Evolutionary conservation across 1,284 basidiomycete species (phyloP).

Genomic region (Ceratobasidium sp.): DNA sequence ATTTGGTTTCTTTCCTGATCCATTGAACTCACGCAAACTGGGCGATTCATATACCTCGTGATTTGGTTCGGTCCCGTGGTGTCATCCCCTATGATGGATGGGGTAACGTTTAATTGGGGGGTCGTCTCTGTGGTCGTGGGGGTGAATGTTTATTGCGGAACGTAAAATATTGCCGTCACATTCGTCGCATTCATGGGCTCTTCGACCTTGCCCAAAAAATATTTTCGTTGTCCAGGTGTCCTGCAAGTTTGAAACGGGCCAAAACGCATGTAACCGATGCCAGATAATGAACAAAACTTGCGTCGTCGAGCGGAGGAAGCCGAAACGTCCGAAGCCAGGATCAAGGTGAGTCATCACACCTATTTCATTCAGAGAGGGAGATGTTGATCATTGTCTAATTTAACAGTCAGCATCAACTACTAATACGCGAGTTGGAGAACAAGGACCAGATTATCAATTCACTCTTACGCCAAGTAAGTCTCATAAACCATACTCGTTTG

Average conservation of each 20-base stretch:
- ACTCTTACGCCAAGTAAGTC: conserved; percentile 75
- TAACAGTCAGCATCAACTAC: conserved; percentile 79
- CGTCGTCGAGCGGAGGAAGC: conserved; percentile 81
- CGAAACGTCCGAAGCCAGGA: conserved; percentile 80
- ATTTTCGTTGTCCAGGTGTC: too few species aligned
- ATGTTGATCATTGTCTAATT: not conserved
- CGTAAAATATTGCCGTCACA: too few species aligned
- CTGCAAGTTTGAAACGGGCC: conserved; percentile 74
- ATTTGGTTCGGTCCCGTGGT: too few species aligned
- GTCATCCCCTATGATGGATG: too few species aligned
- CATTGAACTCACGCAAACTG: too few species aligned
- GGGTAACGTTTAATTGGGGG: too few species aligned
- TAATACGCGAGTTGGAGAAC: conserved; percentile 81
- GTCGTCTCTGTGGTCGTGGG: too few species aligned
- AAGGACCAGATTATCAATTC: conserved; percentile 85
- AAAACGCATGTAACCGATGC: conserved; percentile 66
- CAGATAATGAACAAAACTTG: conserved; percentile 63
- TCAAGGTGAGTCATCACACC: conserved; percentile 64
- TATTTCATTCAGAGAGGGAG: not conserved
- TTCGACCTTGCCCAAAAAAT: too few species aligned
- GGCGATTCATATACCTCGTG: too few species aligned
- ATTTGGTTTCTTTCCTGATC: too few species aligned
- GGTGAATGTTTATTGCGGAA: too few species aligned
- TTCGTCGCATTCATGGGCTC: too few species aligned
- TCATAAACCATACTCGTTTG: not conserved